Evolutionary conservation across 2,329 filamentous ascomycete species (phyloP).

Genomic region (Periglandula ipomoeae): DNA sequence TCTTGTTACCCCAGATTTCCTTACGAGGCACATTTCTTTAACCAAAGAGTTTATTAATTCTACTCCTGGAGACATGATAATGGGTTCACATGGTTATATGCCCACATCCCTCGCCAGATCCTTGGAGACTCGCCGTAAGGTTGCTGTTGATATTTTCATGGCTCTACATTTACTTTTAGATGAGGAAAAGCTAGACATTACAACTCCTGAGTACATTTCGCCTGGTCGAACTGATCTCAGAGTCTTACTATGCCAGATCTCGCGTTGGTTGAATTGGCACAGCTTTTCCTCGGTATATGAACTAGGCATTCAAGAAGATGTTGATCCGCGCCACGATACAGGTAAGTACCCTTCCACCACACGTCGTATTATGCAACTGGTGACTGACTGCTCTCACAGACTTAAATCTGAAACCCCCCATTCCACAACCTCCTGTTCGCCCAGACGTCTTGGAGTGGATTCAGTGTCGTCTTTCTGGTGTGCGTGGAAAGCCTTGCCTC

Average conservation of each 20-base stretch:
- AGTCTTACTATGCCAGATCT: conserved; percentile 72
- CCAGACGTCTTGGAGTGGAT: conserved; percentile 46
- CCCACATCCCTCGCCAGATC: conserved; percentile 49
- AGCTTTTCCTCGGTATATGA: conserved; percentile 40
- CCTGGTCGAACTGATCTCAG: conserved; percentile 45
- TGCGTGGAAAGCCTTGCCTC: conserved; percentile 27
- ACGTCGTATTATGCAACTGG: background rate
- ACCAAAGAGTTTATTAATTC: conserved; percentile 59
- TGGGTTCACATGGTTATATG: conserved; percentile 50
- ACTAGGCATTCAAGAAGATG: conserved; percentile 41
- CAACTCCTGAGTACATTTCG: conserved; percentile 33
- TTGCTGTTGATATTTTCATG: conserved; percentile 60
- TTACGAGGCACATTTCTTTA: conserved; percentile 44
- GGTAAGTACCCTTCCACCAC: conserved; percentile 21
- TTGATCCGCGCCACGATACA: conserved; percentile 28
- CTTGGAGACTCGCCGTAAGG: conserved; percentile 47
- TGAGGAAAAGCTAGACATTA: conserved; percentile 72
- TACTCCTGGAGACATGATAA: conserved; percentile 43
- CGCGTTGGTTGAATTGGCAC: conserved; percentile 69
- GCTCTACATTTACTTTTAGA: conserved; percentile 81
- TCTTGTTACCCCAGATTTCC: conserved; percentile 27
- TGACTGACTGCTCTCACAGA: conserved; percentile 16
- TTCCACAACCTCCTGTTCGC: conserved; percentile 23
- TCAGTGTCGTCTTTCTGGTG: conserved; percentile 33
- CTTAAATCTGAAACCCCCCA: conserved; percentile 21